phyloP scores from a whole-genome alignment of 441 rosid genomes.

The Populus hybrid region DNA sequence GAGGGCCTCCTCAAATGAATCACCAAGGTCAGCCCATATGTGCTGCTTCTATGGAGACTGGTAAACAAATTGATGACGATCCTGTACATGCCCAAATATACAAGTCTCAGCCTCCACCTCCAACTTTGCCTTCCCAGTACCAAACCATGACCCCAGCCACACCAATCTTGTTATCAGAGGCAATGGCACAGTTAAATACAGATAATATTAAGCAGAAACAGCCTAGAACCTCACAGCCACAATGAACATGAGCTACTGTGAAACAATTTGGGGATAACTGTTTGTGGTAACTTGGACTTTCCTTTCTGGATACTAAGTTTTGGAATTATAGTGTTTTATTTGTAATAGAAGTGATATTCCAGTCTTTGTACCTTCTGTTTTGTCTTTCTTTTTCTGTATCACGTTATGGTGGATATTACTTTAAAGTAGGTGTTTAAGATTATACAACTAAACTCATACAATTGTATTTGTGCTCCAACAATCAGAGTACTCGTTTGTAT shows the following conservation, averaged over 20 bases:
- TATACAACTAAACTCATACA: not conserved
- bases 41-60: slow-evolving; percentile 30
- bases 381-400: not conserved
- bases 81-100: slow-evolving; percentile 57
- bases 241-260: slow-evolving; percentile 12
- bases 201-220: slow-evolving; percentile 36
- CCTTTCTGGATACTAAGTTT: slow-evolving; percentile 1
- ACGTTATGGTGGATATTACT: not conserved
- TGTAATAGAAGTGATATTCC: slow-evolving; percentile 1
- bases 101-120: slow-evolving; percentile 81
- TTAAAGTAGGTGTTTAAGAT: slow-evolving; percentile 4
- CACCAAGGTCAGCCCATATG: slow-evolving; percentile 33
- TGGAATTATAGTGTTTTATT: not conserved
- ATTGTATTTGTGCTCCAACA: not conserved
- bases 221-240: slow-evolving; percentile 22
- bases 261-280: slow-evolving; percentile 22
- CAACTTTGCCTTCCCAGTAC: slow-evolving; percentile 47
- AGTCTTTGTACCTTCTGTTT: not conserved
- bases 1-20: slow-evolving; percentile 31
- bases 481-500: not conserved
- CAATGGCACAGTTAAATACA: slow-evolving; percentile 40
- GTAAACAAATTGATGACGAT: slow-evolving; percentile 48
- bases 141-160: slow-evolving; percentile 45
- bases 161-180: slow-evolving; percentile 38
- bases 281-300: slow-evolving; percentile 16